A percentile compares a stretch with the other conserved stretches of the same genome.
Evolutionary conservation across 169 alveolate genomes (phyloP).

Genomic region (Babesia bigemina): DNA sequence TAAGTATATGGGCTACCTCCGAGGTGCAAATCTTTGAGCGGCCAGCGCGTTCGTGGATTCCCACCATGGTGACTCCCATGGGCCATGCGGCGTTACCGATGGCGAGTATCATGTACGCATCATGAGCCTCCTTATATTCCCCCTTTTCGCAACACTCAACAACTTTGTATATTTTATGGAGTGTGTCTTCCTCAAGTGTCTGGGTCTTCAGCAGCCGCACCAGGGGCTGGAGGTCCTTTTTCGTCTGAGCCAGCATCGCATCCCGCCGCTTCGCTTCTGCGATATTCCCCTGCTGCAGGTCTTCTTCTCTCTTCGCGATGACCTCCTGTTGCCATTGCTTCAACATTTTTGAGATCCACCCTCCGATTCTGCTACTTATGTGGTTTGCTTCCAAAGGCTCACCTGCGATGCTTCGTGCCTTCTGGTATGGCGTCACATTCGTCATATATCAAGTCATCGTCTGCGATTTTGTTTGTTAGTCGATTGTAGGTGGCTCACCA

Average conservation of each 20-base stretch:
- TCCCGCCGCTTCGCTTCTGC: conserved; percentile 45
- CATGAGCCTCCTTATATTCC: conserved; percentile 50
- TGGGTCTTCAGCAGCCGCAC: conserved; percentile 23
- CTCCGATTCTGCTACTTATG: conserved; percentile 17
- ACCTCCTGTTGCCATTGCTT: conserved; percentile 21
- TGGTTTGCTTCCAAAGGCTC: not conserved
- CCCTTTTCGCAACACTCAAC: conserved; percentile 35
- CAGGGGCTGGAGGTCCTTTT: conserved; percentile 45
- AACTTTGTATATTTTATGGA: conserved; percentile 30
- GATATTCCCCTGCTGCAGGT: conserved; percentile 22
- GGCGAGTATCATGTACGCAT: conserved; percentile 83
- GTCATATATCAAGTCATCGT: conserved; percentile 1
- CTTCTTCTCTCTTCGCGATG: conserved; percentile 1
- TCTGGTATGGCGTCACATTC: conserved; percentile 23
- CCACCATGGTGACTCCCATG: conserved; percentile 94
- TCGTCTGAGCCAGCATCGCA: conserved; percentile 53
- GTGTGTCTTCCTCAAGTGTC: conserved; percentile 50
- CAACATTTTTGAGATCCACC: conserved; percentile 43
- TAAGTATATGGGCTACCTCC: conserved; percentile 89
- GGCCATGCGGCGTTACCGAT: conserved; percentile 98
- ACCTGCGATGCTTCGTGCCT: conserved; percentile 47
- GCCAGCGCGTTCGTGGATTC: conserved; percentile 93
- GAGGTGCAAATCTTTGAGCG: conserved; percentile 87
- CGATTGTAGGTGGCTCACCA: not conserved
- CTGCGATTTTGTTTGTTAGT: not conserved